These are phyloP conservation scores for Fonsecaea erecta DNA, from an alignment of 2,329 filamentous ascomycete genomes.

Conservation along the genomic window DNA sequence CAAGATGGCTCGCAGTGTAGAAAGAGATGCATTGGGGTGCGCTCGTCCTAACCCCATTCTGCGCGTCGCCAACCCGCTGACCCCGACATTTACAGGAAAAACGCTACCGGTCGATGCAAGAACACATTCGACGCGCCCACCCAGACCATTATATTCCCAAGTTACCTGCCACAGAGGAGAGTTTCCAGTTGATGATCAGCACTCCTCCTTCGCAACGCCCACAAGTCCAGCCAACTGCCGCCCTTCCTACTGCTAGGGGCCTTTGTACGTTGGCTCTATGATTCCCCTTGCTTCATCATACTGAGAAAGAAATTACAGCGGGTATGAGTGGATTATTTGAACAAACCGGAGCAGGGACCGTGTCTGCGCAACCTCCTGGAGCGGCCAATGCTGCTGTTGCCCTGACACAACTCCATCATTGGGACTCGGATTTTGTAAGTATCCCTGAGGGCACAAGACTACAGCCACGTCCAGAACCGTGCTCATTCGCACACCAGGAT, in stretches of 20 bases:
- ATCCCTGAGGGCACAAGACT: conserved; percentile 17
- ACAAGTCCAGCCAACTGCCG: conserved; percentile 53
- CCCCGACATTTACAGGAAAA: conserved; percentile 70
- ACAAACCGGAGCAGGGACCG: conserved; percentile 69
- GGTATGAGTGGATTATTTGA: conserved; percentile 68
- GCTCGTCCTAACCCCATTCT: conserved; percentile 17
- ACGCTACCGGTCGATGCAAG: conserved; percentile 97
- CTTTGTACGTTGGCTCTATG: conserved; percentile 38
- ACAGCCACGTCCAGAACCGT: conserved; percentile 21
- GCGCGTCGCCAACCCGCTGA: conserved; percentile 41
- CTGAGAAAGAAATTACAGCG: conserved; percentile 45
- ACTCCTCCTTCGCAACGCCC: conserved; percentile 77
- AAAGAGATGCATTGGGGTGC: conserved; percentile 94
- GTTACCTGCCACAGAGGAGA: conserved; percentile 96
- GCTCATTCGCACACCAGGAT: conserved; percentile 56
- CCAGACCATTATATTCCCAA: conserved; percentile 97
- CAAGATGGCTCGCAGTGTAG: conserved; percentile 96
- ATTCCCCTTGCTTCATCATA: conserved; percentile 30
- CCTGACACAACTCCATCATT: conserved; percentile 82
- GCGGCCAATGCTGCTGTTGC: conserved; percentile 82
- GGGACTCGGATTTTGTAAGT: conserved; percentile 77
- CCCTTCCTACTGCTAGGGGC: conserved; percentile 32
- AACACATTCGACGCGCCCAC: conserved; percentile 96
- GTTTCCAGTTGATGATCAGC: conserved; percentile 95
- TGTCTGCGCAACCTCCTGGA: conserved; percentile 71